Base-by-base conservation (phyloP, 23 red algal species). In the Gracilaria caudata region DNA sequence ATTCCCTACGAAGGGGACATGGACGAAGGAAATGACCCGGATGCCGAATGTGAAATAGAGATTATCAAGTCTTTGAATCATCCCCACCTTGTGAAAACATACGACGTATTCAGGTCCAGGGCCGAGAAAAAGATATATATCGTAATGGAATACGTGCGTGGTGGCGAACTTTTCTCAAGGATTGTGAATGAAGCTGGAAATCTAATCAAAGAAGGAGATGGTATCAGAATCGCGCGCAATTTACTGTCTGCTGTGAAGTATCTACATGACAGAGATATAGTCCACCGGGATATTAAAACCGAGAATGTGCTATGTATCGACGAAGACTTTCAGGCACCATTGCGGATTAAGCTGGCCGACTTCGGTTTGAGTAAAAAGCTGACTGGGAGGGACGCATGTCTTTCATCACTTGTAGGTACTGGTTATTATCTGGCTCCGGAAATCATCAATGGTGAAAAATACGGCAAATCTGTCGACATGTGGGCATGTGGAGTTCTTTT, bases 401-500 rank as follows among this genome's bases (percentile, higher is more conserved):
- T 43, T 29, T 77, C 47, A 13, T 78, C 56, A 9, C 61, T 78
- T 16, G 84, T 87, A 1, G 84, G 82, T 6, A 95, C 86, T 7
- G 39, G 74, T 20, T 86, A 73, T 21, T 95, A 87, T 60, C 51
- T 86, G 29, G 93, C 93, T 34, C 93, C 93, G 12, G 93, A 95
- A 66, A 89, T 95, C 35, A 86, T 95, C 28, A 29, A 64, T 12
- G 26, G 56, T 16, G 17, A 61, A 39, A 30, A 38, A 14, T 95
- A 95, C 79, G 93, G 86, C 0, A 46, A 68, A 51, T 11, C 82
- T 8, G 93, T 95, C 14, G 93, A 95, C 63, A 68, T 82, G 79
- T 95, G 93, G 93, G 73, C 93, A 35, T 90, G 85, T 54, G 93
- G 93, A 49, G 86, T 95, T 45, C 60, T 95, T 36, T 14, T 95